phyloP scores from a whole-genome alignment of 2,329 filamentous ascomycete genomes.

The Rasamsonia emersonii region DNA sequence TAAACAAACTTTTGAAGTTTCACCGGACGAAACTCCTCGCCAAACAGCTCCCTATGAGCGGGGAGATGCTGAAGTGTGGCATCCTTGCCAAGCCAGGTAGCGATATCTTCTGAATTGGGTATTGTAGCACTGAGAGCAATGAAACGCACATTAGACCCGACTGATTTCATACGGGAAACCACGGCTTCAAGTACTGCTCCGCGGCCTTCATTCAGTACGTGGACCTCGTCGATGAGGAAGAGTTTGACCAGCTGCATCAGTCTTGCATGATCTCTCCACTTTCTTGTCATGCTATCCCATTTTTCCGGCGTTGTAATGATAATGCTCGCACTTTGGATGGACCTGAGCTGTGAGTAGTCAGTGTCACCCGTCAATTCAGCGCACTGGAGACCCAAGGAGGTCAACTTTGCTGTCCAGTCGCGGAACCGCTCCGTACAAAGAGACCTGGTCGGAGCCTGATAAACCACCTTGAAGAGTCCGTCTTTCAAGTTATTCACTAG shows the following conservation, averaged over 20 bases:
- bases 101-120: conserved; percentile 73
- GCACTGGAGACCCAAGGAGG: conserved; percentile 56
- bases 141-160: conserved; percentile 66
- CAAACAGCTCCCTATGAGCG: conserved; percentile 61
- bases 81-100: conserved; percentile 66
- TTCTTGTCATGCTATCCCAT: conserved; percentile 82
- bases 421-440: conserved; percentile 67
- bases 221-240: conserved; percentile 80
- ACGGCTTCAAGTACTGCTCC: conserved; percentile 76
- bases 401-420: conserved; percentile 72
- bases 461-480: conserved; percentile 69
- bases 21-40: conserved; percentile 72
- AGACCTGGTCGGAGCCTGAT: conserved; percentile 77
- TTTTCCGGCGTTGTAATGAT: conserved; percentile 87
- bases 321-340: conserved; percentile 65
- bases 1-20: conserved; percentile 68
- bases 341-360: conserved; percentile 55
- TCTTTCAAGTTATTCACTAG: conserved; percentile 49
- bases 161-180: conserved; percentile 78
- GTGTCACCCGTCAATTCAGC: conserved; percentile 79
- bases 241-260: conserved; percentile 68
- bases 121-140: conserved; percentile 76
- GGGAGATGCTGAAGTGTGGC: conserved; percentile 51
- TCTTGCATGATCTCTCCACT: conserved; percentile 72
- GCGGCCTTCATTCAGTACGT: conserved; percentile 71